Evolutionary conservation across 2,329 filamentous ascomycete genomes (phyloP), one percentile per base, ranked within the genome.

Genomic region (Volutella citrinella): DNA sequence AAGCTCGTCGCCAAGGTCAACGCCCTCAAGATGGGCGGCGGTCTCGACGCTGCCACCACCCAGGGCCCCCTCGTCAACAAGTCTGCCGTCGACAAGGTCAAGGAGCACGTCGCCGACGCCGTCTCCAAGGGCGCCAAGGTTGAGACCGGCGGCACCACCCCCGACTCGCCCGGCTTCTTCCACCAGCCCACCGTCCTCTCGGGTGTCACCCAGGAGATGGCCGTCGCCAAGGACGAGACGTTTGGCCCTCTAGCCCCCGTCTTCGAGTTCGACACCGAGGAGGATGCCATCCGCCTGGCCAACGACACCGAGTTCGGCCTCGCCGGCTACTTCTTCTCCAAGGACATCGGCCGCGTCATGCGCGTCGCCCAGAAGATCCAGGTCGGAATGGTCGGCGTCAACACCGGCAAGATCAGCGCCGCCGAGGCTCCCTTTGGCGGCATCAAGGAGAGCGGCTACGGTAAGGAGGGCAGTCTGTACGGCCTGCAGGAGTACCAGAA

Each of bases 141-240:
- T 26, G 55, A 76, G 26, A 54, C 70, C 10, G 80, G 72, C 75
- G 45, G 66, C 69, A 46, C 84, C 88, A 60, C 47, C 6, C 63
- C 80, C 80, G 82, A 78, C 78, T 55, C 78, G 74, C 33, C 80
- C 64, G 61, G 67, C 10, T 23, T 70, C 60, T 89, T 87, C 68
- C 87, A 79, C 63, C 72, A 84, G 46, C 81, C 81, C 1, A 88
- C 85, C 1, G 78, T 89, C 19, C 72, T 89, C 32, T 76, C 79
- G 12, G 80, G 78, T 26, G 50, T 58, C 13, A 56, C 54, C 26
- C 36, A 46, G 36, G 46, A 57, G 30, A 59, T 59, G 53, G 39
- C 39, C 13, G 46, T 59, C 2, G 49, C 46, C 17, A 46, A 45
- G 21, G 55, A 60, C 31, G 59, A 61, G 49, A 56, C 52, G 10